Evolutionary conservation across 179 eudicot genomes (phyloP).

Genomic region (Dionaea muscipula): DNA sequence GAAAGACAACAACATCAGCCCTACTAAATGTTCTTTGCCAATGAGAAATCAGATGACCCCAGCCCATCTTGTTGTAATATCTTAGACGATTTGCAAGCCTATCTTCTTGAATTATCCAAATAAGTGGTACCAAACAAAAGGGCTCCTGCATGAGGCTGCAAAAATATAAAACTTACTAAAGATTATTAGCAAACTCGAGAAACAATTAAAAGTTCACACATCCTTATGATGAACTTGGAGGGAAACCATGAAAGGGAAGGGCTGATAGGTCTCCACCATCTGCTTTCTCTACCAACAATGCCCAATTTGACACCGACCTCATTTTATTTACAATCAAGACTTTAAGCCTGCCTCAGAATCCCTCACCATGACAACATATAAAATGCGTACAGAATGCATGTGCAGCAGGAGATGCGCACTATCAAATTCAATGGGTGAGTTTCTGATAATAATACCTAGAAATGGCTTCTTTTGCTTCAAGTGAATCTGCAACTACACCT

Average conservation of each 20-base stretch:
- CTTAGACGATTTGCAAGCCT: conserved; percentile 69
- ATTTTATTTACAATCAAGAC: too few relatives aligned
- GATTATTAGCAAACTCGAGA: background rate
- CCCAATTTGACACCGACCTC: too few relatives aligned
- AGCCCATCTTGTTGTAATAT: conserved; percentile 41
- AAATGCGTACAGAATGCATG: too few relatives aligned
- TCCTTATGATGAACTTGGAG: background rate
- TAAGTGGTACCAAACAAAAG: conserved; percentile 80
- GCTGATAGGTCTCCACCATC: too few relatives aligned
- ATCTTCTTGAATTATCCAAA: conserved; percentile 89
- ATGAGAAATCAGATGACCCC: conserved; percentile 53
- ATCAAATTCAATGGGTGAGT: background rate
- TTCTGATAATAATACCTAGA: conserved; percentile 41
- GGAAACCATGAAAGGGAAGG: background rate
- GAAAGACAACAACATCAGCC: conserved; percentile 81
- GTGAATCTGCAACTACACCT: conserved; percentile 69
- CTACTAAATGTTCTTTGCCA: conserved; percentile 67
- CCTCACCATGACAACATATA: too few relatives aligned
- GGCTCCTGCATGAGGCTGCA: conserved; percentile 99
- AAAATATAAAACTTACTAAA: conserved; percentile 41
- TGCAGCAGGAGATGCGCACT: background rate
- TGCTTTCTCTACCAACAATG: too few relatives aligned
- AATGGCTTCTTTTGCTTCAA: conserved; percentile 61
- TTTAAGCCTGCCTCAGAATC: too few relatives aligned
- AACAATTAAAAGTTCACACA: background rate